Evolutionary conservation across 108 stramenopile species (phyloP), one percentile per base, ranked within the genome.

Genomic region (Cyclotella kingstonii): DNA sequence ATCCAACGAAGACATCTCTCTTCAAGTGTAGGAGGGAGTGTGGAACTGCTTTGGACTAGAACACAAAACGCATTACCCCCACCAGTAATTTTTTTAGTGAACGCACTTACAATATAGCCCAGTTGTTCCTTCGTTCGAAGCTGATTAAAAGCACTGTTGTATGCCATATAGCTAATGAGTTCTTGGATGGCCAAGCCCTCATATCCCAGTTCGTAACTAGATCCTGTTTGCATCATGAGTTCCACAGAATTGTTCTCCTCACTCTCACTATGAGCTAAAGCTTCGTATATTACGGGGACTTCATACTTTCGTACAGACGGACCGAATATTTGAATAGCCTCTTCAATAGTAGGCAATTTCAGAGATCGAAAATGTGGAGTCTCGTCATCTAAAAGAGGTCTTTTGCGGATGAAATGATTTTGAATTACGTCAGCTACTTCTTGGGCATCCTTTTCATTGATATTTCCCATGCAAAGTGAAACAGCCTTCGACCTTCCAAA

Each of bases 191-290:
- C 87, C 25, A 87, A 64, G 5, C 93, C 93, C 70, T 87, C 83
- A 48, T 74, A 87, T 15, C 86, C 89, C 23, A 94, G 49, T 23
- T 76, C 73, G 12, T 61, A 60, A 46, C 85, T 86, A 22, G 75
- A 77, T 23, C 82, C 89, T 30, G 78, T 71, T 76, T 94, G 93
- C 31, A 94, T 57, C 34, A 81, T 73, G 19, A 87, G 22, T 55
- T 94, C 93, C 0, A 91, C 80, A 0, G 89, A 84, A 59, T 84
- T 82, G 47, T 94, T 94, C 45, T 87, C 86, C 59, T 94, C 93
- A 15, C 80, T 77, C 26, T 70, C 77, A 47, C 83, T 83, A 31
- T 66, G 60, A 9, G 86, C 87, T 6, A 91, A 42, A 49, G 87
- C 85, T 48, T 88, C 84, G 49, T 80, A 81, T 22, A 88, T 64